Conservation (phyloP, 176 grass and related monocot genomes). For the Oryza brachyantha region DNA sequence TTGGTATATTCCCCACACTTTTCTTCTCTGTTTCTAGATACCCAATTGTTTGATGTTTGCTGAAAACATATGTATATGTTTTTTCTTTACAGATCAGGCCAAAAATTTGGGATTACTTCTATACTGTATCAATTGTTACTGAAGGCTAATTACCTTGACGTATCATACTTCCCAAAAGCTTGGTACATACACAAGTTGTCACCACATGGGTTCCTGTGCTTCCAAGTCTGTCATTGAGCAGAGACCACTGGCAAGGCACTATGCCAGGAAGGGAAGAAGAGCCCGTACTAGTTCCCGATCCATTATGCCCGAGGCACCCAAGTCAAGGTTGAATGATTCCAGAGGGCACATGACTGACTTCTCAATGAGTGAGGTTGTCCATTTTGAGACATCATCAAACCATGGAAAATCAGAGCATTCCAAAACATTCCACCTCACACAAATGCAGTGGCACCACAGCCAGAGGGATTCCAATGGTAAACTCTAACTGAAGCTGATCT, state of each 20-base stretch:
- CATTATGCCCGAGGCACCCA: slow-evolving; percentile 44
- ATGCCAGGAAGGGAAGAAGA: slow-evolving; percentile 36
- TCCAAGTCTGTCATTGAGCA: slow-evolving; percentile 46
- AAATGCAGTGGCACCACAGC: slow-evolving; percentile 88
- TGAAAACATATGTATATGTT: not conserved
- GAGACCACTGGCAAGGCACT: slow-evolving; percentile 33
- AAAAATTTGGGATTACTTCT: not conserved
- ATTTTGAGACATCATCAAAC: slow-evolving; percentile 54
- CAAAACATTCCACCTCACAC: slow-evolving; percentile 68
- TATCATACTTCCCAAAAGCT: not conserved
- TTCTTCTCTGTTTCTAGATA: not conserved
- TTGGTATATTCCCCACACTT: not conserved
- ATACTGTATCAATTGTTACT: not conserved
- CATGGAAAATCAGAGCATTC: slow-evolving; percentile 55
- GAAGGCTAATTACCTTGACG: not conserved
- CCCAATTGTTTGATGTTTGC: not conserved
- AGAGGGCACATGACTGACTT: slow-evolving; percentile 51
- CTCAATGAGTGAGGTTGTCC: slow-evolving; percentile 67
- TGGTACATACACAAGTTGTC: not conserved
- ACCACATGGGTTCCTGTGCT: slow-evolving; percentile 59
- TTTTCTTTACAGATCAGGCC: slow-evolving; percentile 25
- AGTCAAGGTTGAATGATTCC: slow-evolving; percentile 26
- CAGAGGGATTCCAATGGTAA: slow-evolving; percentile 66
- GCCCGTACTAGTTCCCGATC: slow-evolving; percentile 2
- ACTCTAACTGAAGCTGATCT: not conserved